Conservation (phyloP, 2,329 filamentous ascomycete genomes). For the Claviceps humidiphila region DNA sequence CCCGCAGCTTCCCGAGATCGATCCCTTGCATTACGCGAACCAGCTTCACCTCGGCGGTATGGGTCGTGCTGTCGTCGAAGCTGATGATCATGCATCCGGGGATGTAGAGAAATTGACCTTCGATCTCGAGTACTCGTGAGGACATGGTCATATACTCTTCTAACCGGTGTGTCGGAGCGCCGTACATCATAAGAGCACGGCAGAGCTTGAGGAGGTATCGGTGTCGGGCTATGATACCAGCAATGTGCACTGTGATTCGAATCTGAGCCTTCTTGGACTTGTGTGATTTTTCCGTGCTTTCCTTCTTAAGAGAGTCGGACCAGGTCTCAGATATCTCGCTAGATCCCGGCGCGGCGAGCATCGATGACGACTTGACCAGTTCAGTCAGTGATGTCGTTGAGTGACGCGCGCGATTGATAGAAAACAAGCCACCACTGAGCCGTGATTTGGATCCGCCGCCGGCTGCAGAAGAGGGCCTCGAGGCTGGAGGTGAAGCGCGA, state of each 20-base stretch:
- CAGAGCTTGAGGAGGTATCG: slow-evolving; percentile 76
- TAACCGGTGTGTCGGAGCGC: slow-evolving; percentile 78
- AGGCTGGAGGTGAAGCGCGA: slow-evolving; percentile 26
- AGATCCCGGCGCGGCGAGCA: slow-evolving; percentile 34
- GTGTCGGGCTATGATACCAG: slow-evolving; percentile 62
- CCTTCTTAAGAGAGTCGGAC: slow-evolving; percentile 29
- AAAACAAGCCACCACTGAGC: slow-evolving; percentile 26
- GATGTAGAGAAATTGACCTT: slow-evolving; percentile 80
- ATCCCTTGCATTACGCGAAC: slow-evolving; percentile 56
- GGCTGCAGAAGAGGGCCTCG: slow-evolving; percentile 25
- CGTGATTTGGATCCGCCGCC: slow-evolving; percentile 20
- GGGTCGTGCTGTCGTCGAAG: slow-evolving; percentile 61
- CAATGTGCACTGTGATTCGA: slow-evolving; percentile 45
- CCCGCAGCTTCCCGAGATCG: slow-evolving; percentile 59
- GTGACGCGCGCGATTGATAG: slow-evolving; percentile 26
- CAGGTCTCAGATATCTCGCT: slow-evolving; percentile 31
- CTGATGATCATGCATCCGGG: slow-evolving; percentile 91
- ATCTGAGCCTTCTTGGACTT: slow-evolving; percentile 25
- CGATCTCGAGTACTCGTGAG: slow-evolving; percentile 74
- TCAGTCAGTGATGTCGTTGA: slow-evolving; percentile 34
- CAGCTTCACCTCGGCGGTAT: slow-evolving; percentile 70
- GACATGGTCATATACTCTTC: slow-evolving; percentile 91
- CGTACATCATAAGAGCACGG: slow-evolving; percentile 75
- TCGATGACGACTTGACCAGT: slow-evolving; percentile 40
- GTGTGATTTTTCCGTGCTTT: slow-evolving; percentile 22